These are phyloP conservation scores for Nigrospora sphaerica DNA, from an alignment of 2,329 filamentous ascomycete species.

Conservation along the genomic window DNA sequence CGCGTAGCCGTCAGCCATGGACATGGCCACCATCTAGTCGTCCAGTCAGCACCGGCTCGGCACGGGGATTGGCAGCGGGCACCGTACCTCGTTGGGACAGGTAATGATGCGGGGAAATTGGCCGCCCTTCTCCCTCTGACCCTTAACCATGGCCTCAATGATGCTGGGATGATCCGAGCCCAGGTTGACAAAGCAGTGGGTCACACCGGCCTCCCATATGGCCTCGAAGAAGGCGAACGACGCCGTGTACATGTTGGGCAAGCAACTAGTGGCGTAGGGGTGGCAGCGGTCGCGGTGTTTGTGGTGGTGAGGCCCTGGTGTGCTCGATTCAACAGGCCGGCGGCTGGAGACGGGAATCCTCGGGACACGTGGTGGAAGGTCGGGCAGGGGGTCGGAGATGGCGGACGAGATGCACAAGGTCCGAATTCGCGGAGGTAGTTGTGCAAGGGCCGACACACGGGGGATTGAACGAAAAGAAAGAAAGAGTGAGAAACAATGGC, in stretches of 20 bases:
- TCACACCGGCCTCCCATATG: conserved; percentile 27
- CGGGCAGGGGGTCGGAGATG: no score
- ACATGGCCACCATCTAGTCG: conserved; percentile 71
- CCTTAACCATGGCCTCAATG: conserved; percentile 74
- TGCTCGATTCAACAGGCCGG: no score
- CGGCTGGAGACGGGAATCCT: no score
- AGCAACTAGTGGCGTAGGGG: conserved; percentile 4
- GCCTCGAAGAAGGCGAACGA: conserved; percentile 60
- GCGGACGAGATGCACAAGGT: no score
- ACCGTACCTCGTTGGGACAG: conserved; percentile 66
- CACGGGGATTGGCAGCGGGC: background rate
- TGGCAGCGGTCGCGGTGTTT: conserved; percentile 1
- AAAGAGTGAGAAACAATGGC: no score
- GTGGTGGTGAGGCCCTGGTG: no score
- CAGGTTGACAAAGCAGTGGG: conserved; percentile 51
- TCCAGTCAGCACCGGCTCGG: conserved; percentile 1
- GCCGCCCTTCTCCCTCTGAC: conserved; percentile 57
- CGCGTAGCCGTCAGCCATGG: conserved; percentile 77
- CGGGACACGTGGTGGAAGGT: no score
- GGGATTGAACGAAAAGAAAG: no score
- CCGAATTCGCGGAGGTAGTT: no score
- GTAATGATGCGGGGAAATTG: conserved; percentile 69
- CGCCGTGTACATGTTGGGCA: conserved; percentile 48
- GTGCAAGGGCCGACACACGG: no score
- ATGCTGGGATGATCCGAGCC: conserved; percentile 71